Conservation (phyloP, 2,329 filamentous ascomycete species). For the Talaromyces sp. region DNA sequence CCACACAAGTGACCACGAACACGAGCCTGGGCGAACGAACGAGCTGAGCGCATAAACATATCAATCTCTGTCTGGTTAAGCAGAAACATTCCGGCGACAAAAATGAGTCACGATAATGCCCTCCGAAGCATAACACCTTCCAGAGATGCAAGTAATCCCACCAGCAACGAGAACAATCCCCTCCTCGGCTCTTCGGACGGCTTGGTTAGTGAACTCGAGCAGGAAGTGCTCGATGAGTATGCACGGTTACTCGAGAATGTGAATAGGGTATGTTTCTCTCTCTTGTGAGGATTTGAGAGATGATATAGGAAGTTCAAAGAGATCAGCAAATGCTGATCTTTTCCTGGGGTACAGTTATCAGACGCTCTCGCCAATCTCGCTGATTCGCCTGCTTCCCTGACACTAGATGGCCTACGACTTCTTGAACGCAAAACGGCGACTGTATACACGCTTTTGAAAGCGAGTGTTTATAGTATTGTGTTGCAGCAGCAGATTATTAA, state of each 20-base stretch:
- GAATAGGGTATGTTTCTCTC: conserved; percentile 61
- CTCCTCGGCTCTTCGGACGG: conserved; percentile 35
- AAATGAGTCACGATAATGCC: not conserved
- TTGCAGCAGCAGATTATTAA: conserved; percentile 92
- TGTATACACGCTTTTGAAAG: conserved; percentile 93
- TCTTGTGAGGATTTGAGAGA: too few relatives aligned
- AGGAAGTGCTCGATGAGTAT: conserved; percentile 94
- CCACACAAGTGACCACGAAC: not conserved
- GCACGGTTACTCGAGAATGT: conserved; percentile 81
- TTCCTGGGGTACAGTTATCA: conserved; percentile 24
- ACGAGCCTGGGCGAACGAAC: not conserved
- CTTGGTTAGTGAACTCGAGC: conserved; percentile 69
- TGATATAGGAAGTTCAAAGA: too few relatives aligned
- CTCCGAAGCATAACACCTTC: conserved; percentile 8
- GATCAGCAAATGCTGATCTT: too few relatives aligned
- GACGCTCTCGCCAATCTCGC: conserved; percentile 49
- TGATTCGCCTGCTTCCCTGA: conserved; percentile 67
- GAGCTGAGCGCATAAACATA: not conserved
- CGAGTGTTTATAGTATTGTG: conserved; percentile 97
- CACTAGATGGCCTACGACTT: conserved; percentile 71
- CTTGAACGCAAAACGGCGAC: conserved; percentile 91
- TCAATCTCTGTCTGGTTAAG: not conserved
- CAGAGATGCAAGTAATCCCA: conserved; percentile 3
- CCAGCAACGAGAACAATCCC: conserved; percentile 26
- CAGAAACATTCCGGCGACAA: not conserved